Base-by-base conservation (phyloP, 2,329 filamentous ascomycete species). In the Colletotrichum orbiculare region DNA sequence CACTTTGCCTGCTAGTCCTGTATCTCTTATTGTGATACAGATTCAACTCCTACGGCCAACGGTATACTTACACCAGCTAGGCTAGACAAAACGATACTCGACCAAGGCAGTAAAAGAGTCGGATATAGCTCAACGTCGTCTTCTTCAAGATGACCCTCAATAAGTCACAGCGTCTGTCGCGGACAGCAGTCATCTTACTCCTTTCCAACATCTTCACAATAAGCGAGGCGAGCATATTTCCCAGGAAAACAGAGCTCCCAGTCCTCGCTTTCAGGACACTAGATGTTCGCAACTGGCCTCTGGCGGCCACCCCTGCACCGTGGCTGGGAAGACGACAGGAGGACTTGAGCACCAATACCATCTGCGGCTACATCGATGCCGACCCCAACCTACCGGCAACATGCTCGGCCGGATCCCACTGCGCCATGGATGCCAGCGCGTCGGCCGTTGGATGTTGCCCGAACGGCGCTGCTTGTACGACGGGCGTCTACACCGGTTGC, bases 301-400 rank as follows among this genome's bases (percentile, higher is more conserved):
- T 67, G 7, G 79, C 25, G 25, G 25, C 81, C 1, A 84, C 84
- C 10, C 76, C 78, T 3, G 73, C 77, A 13, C 81, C 82, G 10
- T 64, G 63, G 63, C 47, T 66, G 46, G 73, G 71, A 45, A 74
- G 77, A 43, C 74, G 82, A 6, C 70, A 72, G 33, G 79, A 83
- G 64, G 71, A 73, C 34, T 42, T 50, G 35, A 54, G 60, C 45
- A 71, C 76, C 56, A 86, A 86, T 73, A 88, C 85, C 13, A 72
- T 89, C 60, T 88, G 86, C 69, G 86, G 86, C 46, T 89, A 82
- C 73, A 79, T 89, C 70, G 82, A 81, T 66, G 86, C 85, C 25
- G 73, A 87, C 67, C 73, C 81, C 1, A 74, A 75, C 33, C 74
- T 87, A 37, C 84, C 85, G 3, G 86, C 86, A 43, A 88, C 86